phyloP scores from a whole-genome alignment of 73 alveolate species.

The Tetrahymena elliotti region DNA sequence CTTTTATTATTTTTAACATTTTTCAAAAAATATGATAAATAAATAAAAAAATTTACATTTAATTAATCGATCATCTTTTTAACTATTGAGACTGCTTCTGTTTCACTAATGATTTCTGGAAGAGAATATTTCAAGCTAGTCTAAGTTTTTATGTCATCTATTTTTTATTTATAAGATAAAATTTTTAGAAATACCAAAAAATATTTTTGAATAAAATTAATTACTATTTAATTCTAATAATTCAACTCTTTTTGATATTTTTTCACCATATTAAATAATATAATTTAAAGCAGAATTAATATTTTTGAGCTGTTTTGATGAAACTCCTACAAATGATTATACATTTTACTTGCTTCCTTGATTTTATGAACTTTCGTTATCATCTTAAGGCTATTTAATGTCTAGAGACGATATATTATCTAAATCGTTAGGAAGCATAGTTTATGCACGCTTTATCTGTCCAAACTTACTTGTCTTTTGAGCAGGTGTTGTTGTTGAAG shows the following conservation, averaged over 20 bases:
- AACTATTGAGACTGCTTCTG: not conserved
- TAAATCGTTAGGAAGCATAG: not conserved
- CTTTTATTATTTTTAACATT: not conserved
- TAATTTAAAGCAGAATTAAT: not conserved
- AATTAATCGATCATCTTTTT: not conserved
- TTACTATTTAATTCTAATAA: not conserved
- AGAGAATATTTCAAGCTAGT: not conserved
- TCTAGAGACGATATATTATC: not conserved
- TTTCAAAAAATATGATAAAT: not conserved
- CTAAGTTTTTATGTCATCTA: not conserved
- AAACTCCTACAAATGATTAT: not conserved
- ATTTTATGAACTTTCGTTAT: not conserved
- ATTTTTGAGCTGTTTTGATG: not conserved
- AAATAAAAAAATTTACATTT: not conserved
- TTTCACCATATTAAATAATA: not conserved
- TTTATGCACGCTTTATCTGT: not conserved
- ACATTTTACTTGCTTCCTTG: not conserved
- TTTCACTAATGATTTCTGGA: not conserved
- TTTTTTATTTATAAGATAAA: not conserved
- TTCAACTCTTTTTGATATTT: not conserved
- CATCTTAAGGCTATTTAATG: not conserved
- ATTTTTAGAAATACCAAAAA: not conserved
- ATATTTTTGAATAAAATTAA: not conserved
- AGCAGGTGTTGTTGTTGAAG: not conserved
- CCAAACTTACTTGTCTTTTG: not conserved